Base-by-base conservation (phyloP, 1,284 basidiomycete species). In the Sanghuangporus baumii region DNA sequence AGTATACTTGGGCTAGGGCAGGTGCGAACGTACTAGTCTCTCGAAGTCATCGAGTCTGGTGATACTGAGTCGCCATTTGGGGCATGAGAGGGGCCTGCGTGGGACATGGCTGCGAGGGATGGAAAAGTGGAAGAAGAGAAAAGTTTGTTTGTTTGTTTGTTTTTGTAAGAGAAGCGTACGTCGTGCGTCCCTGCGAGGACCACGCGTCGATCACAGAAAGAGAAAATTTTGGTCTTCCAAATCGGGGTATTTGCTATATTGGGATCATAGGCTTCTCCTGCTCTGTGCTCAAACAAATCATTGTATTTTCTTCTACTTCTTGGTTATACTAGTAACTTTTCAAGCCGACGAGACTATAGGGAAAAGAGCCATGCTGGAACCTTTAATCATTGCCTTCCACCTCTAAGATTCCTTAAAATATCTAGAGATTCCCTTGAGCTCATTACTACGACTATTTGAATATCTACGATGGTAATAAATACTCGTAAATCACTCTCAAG, bases 21-120 rank as follows among this genome's bases (percentile, higher is more conserved):
- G 60, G 67, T 43, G 66, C 68, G 60, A 69, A 66, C 86, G 82
- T 78, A 91, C 89, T 91, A 91, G 82, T 91, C 89, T 79, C 79
- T 82, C 12, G 89, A 91, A 57, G 88, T 90, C 88, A 90, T 89
- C 70, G 69, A 70, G 60, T 76, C 76, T 36, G 66, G 37, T 16
- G 71, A 64, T 34, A 69, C 69, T 36, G 67, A 66, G 34, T 61
- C 60, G 55, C 55, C 63, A 54, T 62, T 62, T 4, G 41, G 23
- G 36, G 63, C 47, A 50, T 46, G 18, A 12, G 63, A 65, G 7
- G 63, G 62, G 11, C 62, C 63, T 55, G 63, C 59, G n/a, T 37
- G 34, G 26, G 59, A 57, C 63, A 65, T 65, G 18, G 9, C 54
- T 56, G 50, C 26, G 16, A 18, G 58, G 23, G 8, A 40, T 16